Conservation (phyloP, 345 rosid genomes). For the Sisymbrium irio region DNA sequence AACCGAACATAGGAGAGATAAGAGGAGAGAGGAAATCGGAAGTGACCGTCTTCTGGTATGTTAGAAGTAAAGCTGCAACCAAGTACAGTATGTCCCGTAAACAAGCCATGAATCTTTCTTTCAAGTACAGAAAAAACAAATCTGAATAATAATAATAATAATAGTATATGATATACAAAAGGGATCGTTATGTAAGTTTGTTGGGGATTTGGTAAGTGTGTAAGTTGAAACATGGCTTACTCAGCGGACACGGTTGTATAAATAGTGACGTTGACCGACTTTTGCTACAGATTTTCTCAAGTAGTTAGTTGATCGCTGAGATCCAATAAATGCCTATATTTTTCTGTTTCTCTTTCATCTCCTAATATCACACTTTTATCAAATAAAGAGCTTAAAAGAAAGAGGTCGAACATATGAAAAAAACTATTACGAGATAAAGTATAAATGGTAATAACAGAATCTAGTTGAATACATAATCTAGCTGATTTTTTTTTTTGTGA, state of each 20-base stretch:
- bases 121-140: not conserved
- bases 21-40: slow-evolving; percentile 42
- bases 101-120: slow-evolving; percentile 35
- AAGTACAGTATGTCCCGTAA: slow-evolving; percentile 16
- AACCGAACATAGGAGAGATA: slow-evolving; percentile 40
- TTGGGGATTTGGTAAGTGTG: slow-evolving; percentile 20
- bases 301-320: slow-evolving; percentile 17
- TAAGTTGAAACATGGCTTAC: slow-evolving; percentile 16
- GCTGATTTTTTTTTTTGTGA: too few species aligned
- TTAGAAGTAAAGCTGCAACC: slow-evolving; percentile 29
- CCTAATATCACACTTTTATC: not conserved
- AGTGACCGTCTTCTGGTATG: slow-evolving; percentile 31
- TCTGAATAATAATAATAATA: not conserved
- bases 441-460: too few species aligned
- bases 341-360: not conserved
- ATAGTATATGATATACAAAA: not conserved
- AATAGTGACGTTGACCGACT: slow-evolving; percentile 26
- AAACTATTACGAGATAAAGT: too few species aligned
- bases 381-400: too few species aligned
- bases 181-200: not conserved
- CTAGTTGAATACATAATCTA: too few species aligned
- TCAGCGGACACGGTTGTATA: not conserved
- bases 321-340: slow-evolving; percentile 11
- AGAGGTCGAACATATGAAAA: too few species aligned
- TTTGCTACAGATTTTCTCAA: not conserved